These are phyloP conservation scores for Handroanthus guayacan DNA, from an alignment of 257 asterid genomes.

Conservation along the genomic window DNA sequence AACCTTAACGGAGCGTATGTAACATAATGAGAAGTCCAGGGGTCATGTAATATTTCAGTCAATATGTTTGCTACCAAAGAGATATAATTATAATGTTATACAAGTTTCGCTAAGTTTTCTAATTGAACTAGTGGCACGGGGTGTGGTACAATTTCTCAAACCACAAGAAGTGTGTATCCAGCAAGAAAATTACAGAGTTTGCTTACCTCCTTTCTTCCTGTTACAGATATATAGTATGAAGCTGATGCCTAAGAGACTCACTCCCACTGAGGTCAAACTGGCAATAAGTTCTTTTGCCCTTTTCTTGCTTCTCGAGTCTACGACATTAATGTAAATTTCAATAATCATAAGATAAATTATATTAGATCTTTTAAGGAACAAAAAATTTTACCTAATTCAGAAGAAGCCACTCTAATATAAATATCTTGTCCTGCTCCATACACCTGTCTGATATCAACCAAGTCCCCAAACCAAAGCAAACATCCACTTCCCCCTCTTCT, in stretches of 20 bases:
- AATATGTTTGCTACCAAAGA: too few species aligned
- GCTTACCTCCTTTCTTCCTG: slow-evolving; percentile 13
- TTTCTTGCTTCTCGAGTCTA: slow-evolving; percentile 23
- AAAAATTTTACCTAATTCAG: background rate
- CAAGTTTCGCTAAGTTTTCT: too few species aligned
- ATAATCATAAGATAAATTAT: too few species aligned
- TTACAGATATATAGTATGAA: background rate
- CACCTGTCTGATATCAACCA: slow-evolving; percentile 33
- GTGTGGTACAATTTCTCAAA: too few species aligned
- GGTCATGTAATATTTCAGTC: too few species aligned
- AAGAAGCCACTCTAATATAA: slow-evolving; percentile 25
- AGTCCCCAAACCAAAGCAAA: slow-evolving; percentile 31
- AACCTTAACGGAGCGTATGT: too few species aligned
- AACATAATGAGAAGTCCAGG: too few species aligned
- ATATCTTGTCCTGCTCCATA: background rate
- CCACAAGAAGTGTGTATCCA: too few species aligned
- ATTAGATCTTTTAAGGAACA: too few species aligned
- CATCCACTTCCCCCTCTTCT: slow-evolving; percentile 20
- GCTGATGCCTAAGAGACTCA: slow-evolving; percentile 14
- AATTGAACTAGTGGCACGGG: too few species aligned
- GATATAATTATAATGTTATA: too few species aligned
- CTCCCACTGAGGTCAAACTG: slow-evolving; percentile 8
- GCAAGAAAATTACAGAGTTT: too few species aligned
- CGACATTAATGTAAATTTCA: background rate
- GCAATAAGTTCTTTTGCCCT: background rate